phyloP scores from a whole-genome alignment of 805 yeast species.

The Vanderwaltozyma polyspora region DNA sequence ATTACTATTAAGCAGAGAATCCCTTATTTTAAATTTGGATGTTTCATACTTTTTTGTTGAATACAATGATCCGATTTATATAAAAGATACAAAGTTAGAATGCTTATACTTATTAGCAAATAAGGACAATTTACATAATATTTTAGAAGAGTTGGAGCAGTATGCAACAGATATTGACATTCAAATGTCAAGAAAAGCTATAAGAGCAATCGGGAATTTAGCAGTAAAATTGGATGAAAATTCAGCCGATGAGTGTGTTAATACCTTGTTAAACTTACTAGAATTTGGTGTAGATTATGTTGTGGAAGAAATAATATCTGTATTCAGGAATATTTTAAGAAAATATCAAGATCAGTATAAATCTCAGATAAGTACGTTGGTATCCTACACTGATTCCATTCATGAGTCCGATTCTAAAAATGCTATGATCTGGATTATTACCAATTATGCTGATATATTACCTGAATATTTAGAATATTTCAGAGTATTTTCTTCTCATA shows the following conservation, averaged over 20 bases:
- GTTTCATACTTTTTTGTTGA: conserved; percentile 75
- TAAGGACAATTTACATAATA: conserved; percentile 44
- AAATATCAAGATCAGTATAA: conserved; percentile 55
- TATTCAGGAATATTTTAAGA: conserved; percentile 64
- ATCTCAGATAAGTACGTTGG: conserved; percentile 32
- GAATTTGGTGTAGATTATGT: conserved; percentile 60
- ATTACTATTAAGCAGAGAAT: conserved; percentile 54
- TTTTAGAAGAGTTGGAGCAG: conserved; percentile 67
- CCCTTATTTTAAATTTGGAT: conserved; percentile 44
- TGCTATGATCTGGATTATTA: conserved; percentile 75
- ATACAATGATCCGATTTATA: conserved; percentile 75
- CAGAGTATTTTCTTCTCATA: conserved; percentile 29
- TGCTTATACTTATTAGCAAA: conserved; percentile 72
- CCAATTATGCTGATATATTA: conserved; percentile 50
- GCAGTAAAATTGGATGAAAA: conserved; percentile 57
- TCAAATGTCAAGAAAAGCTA: conserved; percentile 77
- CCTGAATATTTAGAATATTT: conserved; percentile 19
- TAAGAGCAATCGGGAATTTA: conserved; percentile 80
- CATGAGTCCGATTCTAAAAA: conserved; percentile 72
- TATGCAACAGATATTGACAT: conserved; percentile 82
- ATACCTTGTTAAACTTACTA: conserved; percentile 46
- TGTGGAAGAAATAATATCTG: conserved; percentile 70
- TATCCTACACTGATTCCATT: conserved; percentile 37
- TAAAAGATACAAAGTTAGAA: conserved; percentile 83
- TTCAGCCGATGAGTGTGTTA: conserved; percentile 55